phyloP scores from a whole-genome alignment of 2,329 filamentous ascomycete species.

The Calonectria henricotiae region DNA sequence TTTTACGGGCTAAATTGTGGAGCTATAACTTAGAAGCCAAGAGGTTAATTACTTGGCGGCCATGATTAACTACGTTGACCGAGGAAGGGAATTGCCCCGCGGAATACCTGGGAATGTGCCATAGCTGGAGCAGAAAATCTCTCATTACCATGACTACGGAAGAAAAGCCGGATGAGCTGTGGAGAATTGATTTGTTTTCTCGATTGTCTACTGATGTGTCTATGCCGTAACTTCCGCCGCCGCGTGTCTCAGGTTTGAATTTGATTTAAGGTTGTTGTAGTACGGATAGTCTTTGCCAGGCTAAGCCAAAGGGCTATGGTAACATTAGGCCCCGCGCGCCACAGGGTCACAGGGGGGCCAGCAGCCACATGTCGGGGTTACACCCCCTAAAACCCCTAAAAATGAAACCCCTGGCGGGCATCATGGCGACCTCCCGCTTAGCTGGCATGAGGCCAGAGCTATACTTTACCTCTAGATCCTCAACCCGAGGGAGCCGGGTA shows the following conservation, averaged over 20 bases:
- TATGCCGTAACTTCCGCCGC: background rate
- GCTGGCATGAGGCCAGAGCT: slow-evolving; percentile 27
- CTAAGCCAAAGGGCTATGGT: background rate
- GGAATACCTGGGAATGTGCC: slow-evolving; percentile 26
- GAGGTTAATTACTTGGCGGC: slow-evolving; percentile 29
- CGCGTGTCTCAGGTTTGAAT: slow-evolving; percentile 1
- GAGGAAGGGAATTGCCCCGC: slow-evolving; percentile 6
- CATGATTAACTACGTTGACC: slow-evolving; percentile 24
- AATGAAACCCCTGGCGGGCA: slow-evolving; percentile 21
- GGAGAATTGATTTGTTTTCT: slow-evolving; percentile 23
- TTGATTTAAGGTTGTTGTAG: slow-evolving; percentile 5
- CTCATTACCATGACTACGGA: slow-evolving; percentile 20
- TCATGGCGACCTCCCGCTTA: slow-evolving; percentile 26
- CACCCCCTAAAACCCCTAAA: slow-evolving; percentile 26
- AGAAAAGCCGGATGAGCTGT: slow-evolving; percentile 16
- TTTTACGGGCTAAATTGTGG: slow-evolving; percentile 28
- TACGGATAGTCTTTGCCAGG: no score
- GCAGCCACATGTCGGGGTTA: slow-evolving; percentile 11
- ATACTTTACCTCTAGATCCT: slow-evolving; percentile 16
- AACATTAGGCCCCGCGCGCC: slow-evolving; percentile 14
- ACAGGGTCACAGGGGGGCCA: slow-evolving; percentile 3
- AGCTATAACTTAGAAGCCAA: slow-evolving; percentile 24
- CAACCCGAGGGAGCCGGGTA: background rate
- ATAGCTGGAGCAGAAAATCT: slow-evolving; percentile 35
- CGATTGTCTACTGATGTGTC: background rate